A percentile compares a stretch with the other conserved stretches of the same genome.
These are phyloP conservation scores for Mycena latifolia DNA, from an alignment of 768 basidiomycete genomes.

Conservation along the genomic window DNA sequence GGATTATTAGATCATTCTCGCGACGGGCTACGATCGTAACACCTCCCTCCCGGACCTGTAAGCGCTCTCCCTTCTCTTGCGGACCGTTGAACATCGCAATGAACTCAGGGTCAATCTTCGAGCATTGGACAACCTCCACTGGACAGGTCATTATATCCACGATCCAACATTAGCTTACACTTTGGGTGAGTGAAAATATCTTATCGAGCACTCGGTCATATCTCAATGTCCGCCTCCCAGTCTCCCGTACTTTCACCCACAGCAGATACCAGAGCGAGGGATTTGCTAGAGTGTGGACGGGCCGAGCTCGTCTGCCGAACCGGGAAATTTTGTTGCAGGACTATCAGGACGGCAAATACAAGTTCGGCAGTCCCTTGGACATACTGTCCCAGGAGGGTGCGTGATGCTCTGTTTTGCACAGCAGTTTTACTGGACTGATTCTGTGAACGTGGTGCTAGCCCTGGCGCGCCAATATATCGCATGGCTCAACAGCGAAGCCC, in stretches of 20 bases:
- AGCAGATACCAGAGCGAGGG: conserved; percentile 32
- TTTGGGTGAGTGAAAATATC: conserved; percentile 3
- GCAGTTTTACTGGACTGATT: too few relatives aligned
- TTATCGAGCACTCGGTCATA: conserved; percentile 3
- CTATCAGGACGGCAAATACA: conserved; percentile 23
- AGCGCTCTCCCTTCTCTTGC: too few relatives aligned
- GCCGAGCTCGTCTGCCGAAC: conserved; percentile 37
- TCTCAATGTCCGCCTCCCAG: neutral
- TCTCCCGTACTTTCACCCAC: conserved; percentile 29
- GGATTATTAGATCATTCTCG: too few relatives aligned
- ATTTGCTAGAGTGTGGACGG: conserved; percentile 40
- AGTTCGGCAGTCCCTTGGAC: conserved; percentile 31
- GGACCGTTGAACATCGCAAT: too few relatives aligned
- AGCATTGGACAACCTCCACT: too few relatives aligned
- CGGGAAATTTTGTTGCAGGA: conserved; percentile 33
- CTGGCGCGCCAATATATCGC: conserved; percentile 32
- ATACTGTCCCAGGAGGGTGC: conserved; percentile 35
- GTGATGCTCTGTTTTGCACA: too few relatives aligned
- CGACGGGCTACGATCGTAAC: too few relatives aligned
- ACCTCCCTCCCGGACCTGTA: too few relatives aligned
- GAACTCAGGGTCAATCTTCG: too few relatives aligned
- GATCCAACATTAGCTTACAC: conserved; percentile 48
- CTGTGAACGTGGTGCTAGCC: too few relatives aligned
- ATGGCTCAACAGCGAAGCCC: conserved; percentile 41
- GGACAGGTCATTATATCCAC: too few relatives aligned